A percentile compares a stretch with the other conserved stretches of the same genome.
These are phyloP conservation scores for Phytophthora macrochlamydospora DNA, from an alignment of 352 stramenopile species.

Conservation along the genomic window DNA sequence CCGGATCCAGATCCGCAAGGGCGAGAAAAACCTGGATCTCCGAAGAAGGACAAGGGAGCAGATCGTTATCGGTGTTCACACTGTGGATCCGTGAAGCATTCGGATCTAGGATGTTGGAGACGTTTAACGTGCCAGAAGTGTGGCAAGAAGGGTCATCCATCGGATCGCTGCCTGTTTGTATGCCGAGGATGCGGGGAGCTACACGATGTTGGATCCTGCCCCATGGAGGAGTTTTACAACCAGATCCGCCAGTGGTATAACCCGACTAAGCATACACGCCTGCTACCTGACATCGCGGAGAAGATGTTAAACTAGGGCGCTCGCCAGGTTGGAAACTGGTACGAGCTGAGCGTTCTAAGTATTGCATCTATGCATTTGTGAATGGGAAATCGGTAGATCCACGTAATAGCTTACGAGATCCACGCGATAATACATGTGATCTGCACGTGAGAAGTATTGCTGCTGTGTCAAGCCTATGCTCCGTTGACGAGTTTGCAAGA, in stretches of 20 bases:
- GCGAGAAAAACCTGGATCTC: too few relatives aligned
- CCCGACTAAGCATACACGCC: background rate
- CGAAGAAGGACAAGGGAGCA: background rate
- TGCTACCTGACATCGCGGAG: background rate
- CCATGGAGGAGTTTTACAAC: background rate
- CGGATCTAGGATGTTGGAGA: background rate
- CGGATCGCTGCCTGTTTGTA: background rate
- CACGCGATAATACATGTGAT: background rate
- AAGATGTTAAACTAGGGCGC: conserved; percentile 12
- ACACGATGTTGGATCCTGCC: background rate
- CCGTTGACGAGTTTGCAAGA: background rate
- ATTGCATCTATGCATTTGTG: conserved; percentile 11
- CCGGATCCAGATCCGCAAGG: too few relatives aligned
- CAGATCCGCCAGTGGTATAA: background rate
- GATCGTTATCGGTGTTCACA: background rate
- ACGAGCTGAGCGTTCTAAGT: conserved; percentile 1
- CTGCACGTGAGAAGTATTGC: background rate
- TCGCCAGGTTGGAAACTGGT: conserved; percentile 2
- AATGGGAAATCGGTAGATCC: background rate
- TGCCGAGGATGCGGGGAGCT: background rate
- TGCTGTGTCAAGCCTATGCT: background rate
- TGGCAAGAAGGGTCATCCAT: background rate
- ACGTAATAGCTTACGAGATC: background rate
- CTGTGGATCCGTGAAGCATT: background rate
- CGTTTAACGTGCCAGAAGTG: background rate